These are phyloP conservation scores for Russula sp. DNA, from an alignment of 768 basidiomycete species.

Conservation along the genomic window DNA sequence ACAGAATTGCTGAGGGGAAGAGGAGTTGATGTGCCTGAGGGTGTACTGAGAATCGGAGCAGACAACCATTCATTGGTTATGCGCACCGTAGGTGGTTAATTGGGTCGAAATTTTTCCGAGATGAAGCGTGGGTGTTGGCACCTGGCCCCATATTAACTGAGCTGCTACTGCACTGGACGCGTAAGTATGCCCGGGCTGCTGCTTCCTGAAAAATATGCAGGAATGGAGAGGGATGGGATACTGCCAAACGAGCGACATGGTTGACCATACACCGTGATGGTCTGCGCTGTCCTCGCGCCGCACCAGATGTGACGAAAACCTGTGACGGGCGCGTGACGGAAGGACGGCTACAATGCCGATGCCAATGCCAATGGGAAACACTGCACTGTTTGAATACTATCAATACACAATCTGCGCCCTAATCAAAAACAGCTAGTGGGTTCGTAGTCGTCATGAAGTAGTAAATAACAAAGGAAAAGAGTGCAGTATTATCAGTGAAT, in stretches of 20 bases:
- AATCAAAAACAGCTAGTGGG: constrained; percentile 18
- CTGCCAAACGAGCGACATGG: constrained; percentile 30
- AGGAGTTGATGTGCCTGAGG: neutral
- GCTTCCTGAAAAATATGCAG: constrained; percentile 39
- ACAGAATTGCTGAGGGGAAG: neutral
- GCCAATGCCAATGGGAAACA: neutral
- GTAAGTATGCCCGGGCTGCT: constrained; percentile 44
- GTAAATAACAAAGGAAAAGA: constrained; percentile 11
- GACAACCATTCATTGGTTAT: neutral
- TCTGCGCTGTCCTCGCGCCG: neutral
- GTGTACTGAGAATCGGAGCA: neutral
- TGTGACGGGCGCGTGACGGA: constrained; percentile 5
- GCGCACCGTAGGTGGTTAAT: constrained; percentile 1
- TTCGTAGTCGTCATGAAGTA: constrained; percentile 13
- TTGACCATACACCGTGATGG: constrained; percentile 34
- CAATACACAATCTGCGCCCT: constrained; percentile 12
- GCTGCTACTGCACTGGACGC: constrained; percentile 9
- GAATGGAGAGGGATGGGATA: constrained; percentile 27
- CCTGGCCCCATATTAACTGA: neutral
- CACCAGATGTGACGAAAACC: too few species aligned
- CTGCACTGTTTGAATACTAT: constrained; percentile 2
- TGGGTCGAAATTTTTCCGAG: neutral
- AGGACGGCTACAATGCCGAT: neutral
- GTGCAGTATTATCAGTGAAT: constrained; percentile 17
- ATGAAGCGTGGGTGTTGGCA: neutral